Evolutionary conservation across 441 rosid species (phyloP), one percentile per base, ranked within the genome.

Genomic region (Pelargonium australe): DNA sequence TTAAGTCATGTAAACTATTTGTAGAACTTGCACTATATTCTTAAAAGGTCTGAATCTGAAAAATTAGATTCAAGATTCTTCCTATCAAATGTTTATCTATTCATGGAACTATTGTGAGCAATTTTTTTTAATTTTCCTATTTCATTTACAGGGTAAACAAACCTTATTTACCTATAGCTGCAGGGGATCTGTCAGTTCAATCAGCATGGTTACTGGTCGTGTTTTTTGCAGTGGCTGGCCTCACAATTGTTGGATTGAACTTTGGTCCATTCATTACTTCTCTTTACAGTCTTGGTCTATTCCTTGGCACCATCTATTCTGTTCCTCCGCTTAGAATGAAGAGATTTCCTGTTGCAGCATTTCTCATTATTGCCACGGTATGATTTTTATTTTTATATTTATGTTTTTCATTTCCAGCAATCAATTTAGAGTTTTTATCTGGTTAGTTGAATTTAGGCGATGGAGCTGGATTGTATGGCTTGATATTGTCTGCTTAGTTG

Each of bases 321-420:
- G 96, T 91, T 77, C 98, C 98, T 77, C 98, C 97, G 5, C 65
- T 94, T 71, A 86, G 98, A 83, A 80, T 94, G 95, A 94, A 94
- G 83, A 84, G 90, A 87, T 94, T 77, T 81, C 88, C 97, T 7
- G 86, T 91, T 67, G 91, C 89, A 45, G 97, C 97, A 55, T 94
- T 94, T 78, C 97, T 94, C 73, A 89, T 91, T 49, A 94, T 94
- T 69, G 97, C 98, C 25, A 94, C 86, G 84, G 97, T 91, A 82
- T 25, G 44, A 7, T 69, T 76, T 20, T 20, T 20, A 20, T 20
- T 20, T 20, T 20, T 20, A 20, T 74, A 45, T 19, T 57, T 23
- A 3, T 67, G 68, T 74, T 53, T 60, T 13, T 67, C 47, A 53
- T 16, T 23, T 44, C 34, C 23, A 19, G 40, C 44, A 64, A 10